Evolutionary conservation across 305 asterid species (phyloP).

Genomic region (Plantago lanceolata): DNA sequence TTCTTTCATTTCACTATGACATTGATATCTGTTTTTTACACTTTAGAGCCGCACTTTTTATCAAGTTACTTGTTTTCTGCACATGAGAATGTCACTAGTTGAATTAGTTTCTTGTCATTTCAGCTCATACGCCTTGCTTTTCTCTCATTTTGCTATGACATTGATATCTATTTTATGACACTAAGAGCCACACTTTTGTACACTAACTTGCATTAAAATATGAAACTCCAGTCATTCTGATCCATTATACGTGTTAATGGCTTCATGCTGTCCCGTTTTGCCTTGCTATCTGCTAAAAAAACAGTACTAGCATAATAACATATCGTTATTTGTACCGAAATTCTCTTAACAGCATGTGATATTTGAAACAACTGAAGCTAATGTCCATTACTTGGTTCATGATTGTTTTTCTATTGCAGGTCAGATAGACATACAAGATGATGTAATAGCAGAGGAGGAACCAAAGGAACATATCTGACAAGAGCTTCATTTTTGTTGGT

Average conservation of each 20-base stretch:
- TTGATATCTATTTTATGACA: background rate
- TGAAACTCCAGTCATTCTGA: no score
- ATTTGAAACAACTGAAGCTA: background rate
- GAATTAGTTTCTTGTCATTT: background rate
- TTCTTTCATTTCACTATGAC: background rate
- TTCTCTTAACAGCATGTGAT: background rate
- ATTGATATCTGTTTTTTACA: background rate
- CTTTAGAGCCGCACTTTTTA: background rate
- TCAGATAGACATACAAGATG: slow-evolving; percentile 46
- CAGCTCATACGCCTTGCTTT: background rate
- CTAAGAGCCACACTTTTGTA: background rate
- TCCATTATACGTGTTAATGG: no score
- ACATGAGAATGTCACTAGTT: background rate
- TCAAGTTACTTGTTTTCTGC: no score
- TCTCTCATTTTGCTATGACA: background rate
- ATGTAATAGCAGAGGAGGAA: slow-evolving; percentile 49
- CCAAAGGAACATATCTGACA: slow-evolving; percentile 30
- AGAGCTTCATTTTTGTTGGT: slow-evolving; percentile 7
- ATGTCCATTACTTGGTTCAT: background rate
- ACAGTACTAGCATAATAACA: no score
- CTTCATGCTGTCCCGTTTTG: no score
- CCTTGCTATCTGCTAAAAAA: no score
- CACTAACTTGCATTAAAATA: no score
- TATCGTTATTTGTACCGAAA: no score
- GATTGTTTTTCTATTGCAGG: slow-evolving; percentile 34